Conservation (phyloP, 495 filamentous ascomycete species). For the Penicillium soppii region DNA sequence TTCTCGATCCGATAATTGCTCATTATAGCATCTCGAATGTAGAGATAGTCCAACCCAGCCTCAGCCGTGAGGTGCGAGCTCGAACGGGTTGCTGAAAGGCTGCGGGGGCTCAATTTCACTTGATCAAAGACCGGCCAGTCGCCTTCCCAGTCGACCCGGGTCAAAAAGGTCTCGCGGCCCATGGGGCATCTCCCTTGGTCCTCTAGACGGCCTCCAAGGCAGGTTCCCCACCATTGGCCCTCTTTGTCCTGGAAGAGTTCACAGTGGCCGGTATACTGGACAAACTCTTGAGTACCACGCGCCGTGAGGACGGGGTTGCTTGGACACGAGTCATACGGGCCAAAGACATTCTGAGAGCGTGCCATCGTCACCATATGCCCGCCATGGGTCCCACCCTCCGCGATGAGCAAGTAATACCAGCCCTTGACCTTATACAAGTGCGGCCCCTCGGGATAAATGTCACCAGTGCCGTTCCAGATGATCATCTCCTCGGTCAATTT, state of each 20-base stretch:
- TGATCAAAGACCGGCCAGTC: constrained; percentile 8
- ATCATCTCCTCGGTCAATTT: constrained; percentile 18
- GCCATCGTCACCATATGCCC: constrained; percentile 55
- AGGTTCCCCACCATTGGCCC: constrained; percentile 55
- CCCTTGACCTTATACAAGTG: constrained; percentile 58
- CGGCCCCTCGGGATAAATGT: constrained; percentile 52
- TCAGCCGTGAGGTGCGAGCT: constrained; percentile 3
- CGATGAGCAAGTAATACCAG: constrained; percentile 61
- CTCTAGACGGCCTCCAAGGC: constrained; percentile 42
- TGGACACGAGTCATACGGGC: constrained; percentile 49
- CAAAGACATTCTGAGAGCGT: constrained; percentile 47
- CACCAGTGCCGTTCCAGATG: constrained; percentile 52
- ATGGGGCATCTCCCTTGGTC: constrained; percentile 50
- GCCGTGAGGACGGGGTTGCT: constrained; percentile 53
- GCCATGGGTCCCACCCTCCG: constrained; percentile 56
- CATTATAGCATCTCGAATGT: constrained; percentile 12
- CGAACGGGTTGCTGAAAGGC: constrained; percentile 4
- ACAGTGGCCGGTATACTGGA: constrained; percentile 34
- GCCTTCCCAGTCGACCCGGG: constrained; percentile 47
- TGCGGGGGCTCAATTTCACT: constrained; percentile 3
- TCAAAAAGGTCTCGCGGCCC: constrained; percentile 59
- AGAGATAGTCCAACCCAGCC: constrained; percentile 4
- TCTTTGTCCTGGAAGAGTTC: constrained; percentile 39
- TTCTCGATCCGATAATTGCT: constrained; percentile 3
- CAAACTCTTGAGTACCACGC: constrained; percentile 36